Percentiles rank a stretch among this genome's conserved stretches.
These are phyloP conservation scores for Talaromyces sp. DNA, from an alignment of 2,329 filamentous ascomycete species.

Conservation along the genomic window DNA sequence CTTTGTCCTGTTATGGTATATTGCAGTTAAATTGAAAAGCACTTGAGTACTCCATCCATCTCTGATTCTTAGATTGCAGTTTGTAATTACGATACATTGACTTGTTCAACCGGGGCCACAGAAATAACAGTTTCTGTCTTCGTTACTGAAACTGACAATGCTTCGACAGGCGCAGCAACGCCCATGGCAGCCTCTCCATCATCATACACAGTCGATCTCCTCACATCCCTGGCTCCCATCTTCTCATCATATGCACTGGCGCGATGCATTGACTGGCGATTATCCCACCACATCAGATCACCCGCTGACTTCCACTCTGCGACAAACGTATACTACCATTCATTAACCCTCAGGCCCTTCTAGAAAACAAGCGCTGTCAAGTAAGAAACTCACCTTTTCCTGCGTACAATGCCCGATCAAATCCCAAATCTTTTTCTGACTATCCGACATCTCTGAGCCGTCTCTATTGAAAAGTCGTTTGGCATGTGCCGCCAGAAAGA, in stretches of 20 bases:
- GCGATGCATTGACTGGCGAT: background rate
- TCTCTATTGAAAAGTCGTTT: background rate
- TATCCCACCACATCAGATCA: background rate
- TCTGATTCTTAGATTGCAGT: too few relatives aligned
- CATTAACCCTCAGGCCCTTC: background rate
- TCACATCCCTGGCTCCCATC: background rate
- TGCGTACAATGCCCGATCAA: background rate
- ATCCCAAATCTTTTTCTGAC: background rate
- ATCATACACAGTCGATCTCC: background rate
- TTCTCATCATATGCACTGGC: background rate
- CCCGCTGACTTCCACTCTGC: background rate
- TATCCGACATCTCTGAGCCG: background rate
- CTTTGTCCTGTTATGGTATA: constrained; percentile 12
- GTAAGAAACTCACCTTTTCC: background rate
- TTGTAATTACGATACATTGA: background rate
- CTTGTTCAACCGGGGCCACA: background rate
- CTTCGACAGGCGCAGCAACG: background rate
- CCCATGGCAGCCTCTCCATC: background rate
- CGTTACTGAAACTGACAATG: background rate
- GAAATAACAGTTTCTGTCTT: background rate
- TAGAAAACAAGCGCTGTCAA: background rate
- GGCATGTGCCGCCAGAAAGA: background rate
- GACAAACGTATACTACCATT: background rate
- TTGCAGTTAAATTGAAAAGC: constrained; percentile 16
- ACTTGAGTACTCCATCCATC: constrained; percentile 4